Conservation (phyloP, 2,329 filamentous ascomycete species). For the Penicillium brasilianum region DNA sequence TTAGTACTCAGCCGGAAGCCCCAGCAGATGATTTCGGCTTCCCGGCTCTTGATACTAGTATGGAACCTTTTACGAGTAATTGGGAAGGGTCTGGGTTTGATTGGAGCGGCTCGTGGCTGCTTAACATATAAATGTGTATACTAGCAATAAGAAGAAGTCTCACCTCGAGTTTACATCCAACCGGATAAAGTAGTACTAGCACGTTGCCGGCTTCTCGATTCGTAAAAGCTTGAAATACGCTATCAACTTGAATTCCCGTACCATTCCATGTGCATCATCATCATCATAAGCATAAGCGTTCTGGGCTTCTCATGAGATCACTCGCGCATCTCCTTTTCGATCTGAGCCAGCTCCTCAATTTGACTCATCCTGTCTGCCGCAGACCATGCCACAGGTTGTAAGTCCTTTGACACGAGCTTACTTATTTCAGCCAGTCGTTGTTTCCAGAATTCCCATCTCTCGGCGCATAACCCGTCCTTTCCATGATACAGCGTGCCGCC, state of each 20-base stretch:
- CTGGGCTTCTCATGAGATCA: background rate
- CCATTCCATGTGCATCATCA: background rate
- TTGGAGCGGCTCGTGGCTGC: conserved; percentile 35
- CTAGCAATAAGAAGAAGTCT: background rate
- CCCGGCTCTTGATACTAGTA: conserved; percentile 22
- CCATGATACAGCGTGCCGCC: conserved; percentile 7
- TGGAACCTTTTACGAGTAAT: conserved; percentile 28
- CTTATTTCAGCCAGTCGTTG: background rate
- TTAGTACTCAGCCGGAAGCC: conserved; percentile 20
- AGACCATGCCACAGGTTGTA: background rate
- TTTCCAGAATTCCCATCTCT: conserved; percentile 10
- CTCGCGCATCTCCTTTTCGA: conserved; percentile 5
- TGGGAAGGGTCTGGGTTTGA: conserved; percentile 36
- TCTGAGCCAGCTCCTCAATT: conserved; percentile 1
- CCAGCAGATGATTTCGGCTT: conserved; percentile 19
- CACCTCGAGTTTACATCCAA: background rate
- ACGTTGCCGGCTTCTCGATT: background rate
- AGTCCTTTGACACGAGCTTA: background rate
- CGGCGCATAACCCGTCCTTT: background rate
- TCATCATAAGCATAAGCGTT: no score
- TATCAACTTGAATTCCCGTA: background rate
- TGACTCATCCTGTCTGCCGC: conserved; percentile 3
- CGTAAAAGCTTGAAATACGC: background rate
- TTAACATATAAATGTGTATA: conserved; percentile 25
- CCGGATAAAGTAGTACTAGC: background rate